Evolutionary conservation across 2,329 filamentous ascomycete genomes (phyloP).

Genomic region (Trichothecium sympodiale): DNA sequence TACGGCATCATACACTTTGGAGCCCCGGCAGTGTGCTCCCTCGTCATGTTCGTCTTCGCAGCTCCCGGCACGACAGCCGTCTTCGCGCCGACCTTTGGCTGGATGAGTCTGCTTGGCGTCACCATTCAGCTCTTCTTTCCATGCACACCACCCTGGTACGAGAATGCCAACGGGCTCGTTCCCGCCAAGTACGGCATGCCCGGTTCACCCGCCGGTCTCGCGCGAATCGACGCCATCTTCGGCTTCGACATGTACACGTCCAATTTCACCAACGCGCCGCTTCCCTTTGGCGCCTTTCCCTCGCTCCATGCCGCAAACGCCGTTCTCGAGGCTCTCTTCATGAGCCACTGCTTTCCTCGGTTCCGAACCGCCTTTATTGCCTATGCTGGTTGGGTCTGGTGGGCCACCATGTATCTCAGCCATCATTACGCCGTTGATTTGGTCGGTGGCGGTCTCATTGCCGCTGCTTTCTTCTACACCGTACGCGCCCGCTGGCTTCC

Average conservation of each 20-base stretch:
- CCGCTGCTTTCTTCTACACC: slow-evolving; percentile 71
- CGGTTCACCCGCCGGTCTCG: slow-evolving; percentile 80
- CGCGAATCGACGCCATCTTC: slow-evolving; percentile 79
- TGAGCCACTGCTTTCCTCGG: slow-evolving; percentile 83
- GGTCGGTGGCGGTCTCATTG: slow-evolving; percentile 71
- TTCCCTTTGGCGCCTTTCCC: slow-evolving; percentile 92
- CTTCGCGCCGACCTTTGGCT: slow-evolving; percentile 81
- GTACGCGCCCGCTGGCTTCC: slow-evolving; percentile 73
- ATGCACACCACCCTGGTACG: slow-evolving; percentile 94
- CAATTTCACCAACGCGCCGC: slow-evolving; percentile 77
- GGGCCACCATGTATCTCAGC: slow-evolving; percentile 96
- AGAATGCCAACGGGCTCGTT: slow-evolving; percentile 81
- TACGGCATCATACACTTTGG: slow-evolving; percentile 89
- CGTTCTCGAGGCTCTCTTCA: slow-evolving; percentile 81
- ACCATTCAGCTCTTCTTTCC: slow-evolving; percentile 83
- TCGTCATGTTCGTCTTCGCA: slow-evolving; percentile 76
- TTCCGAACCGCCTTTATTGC: slow-evolving; percentile 68
- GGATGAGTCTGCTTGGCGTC: slow-evolving; percentile 82
- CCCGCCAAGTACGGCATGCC: slow-evolving; percentile 88
- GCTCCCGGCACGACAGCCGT: slow-evolving; percentile 77
- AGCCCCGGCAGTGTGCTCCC: slow-evolving; percentile 67
- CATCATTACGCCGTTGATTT: slow-evolving; percentile 96
- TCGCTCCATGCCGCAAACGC: slow-evolving; percentile 85
- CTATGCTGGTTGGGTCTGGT: slow-evolving; percentile 92
- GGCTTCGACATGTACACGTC: slow-evolving; percentile 90